Conservation (phyloP, 371 early-diverging fungal species). For the Furculomyces boomerangus region DNA sequence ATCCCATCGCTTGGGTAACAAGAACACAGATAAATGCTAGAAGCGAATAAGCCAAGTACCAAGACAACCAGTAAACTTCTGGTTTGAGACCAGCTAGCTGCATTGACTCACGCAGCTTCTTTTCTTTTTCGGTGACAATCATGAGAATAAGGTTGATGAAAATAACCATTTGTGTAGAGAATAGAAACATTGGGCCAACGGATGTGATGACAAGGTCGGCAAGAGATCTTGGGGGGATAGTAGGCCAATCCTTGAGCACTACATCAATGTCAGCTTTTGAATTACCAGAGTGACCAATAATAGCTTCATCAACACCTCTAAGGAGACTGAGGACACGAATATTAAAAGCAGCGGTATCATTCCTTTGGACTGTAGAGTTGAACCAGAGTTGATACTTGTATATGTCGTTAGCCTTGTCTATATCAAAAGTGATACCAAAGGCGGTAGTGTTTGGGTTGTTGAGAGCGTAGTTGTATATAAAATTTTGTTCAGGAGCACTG, state of each 20-base stretch:
- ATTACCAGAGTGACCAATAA: conserved; percentile 5
- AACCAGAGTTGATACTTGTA: conserved; percentile 3
- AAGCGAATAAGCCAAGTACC: conserved; percentile 41
- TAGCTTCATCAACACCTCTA: conserved; percentile 1
- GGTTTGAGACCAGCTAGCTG: conserved; percentile 47
- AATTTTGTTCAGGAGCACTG: background rate
- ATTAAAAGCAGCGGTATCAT: conserved; percentile 1
- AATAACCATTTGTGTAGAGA: conserved; percentile 50
- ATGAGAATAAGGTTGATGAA: conserved; percentile 48
- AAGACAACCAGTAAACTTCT: conserved; percentile 35
- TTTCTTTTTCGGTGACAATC: conserved; percentile 51
- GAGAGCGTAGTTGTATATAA: conserved; percentile 1
- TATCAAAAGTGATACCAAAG: conserved; percentile 1
- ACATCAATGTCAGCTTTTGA: conserved; percentile 32
- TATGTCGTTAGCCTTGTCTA: background rate
- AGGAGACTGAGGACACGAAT: background rate
- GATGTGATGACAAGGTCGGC: conserved; percentile 28
- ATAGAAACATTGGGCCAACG: conserved; percentile 43
- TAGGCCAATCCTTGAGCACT: conserved; percentile 39
- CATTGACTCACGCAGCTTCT: conserved; percentile 49
- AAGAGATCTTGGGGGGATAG: conserved; percentile 19
- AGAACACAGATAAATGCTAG: conserved; percentile 34
- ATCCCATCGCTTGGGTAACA: conserved; percentile 40
- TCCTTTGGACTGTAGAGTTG: conserved; percentile 1
- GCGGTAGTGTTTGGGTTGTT: conserved; percentile 2